A percentile compares a stretch with the other conserved stretches of the same genome.
Conservation (phyloP, 768 basidiomycete species). For the Udeniomyces megalosporus region DNA sequence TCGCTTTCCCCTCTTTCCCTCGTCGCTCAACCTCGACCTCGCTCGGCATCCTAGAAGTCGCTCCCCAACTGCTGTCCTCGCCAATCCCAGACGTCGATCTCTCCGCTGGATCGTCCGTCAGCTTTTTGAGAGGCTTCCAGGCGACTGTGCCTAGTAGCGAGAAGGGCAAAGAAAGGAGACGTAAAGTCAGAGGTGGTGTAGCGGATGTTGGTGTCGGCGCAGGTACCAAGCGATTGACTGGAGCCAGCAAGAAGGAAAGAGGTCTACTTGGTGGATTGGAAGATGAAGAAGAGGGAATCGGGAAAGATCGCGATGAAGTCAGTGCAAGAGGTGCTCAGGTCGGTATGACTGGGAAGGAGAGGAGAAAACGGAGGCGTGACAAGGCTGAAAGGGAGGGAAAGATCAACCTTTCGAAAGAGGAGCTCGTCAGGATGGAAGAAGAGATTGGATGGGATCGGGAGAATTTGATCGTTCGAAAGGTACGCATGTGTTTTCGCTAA, state of each 20-base stretch:
- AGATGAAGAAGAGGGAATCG: constrained; percentile 28
- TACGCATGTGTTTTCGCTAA: too few relatives aligned
- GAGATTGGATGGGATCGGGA: constrained; percentile 86
- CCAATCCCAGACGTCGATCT: constrained; percentile 17
- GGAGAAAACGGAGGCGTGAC: constrained; percentile 22
- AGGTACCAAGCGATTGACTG: constrained; percentile 56
- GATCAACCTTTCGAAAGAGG: constrained; percentile 64
- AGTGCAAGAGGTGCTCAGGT: constrained; percentile 17
- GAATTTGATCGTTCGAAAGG: constrained; percentile 74
- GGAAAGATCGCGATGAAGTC: constrained; percentile 33
- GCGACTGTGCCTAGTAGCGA: constrained; percentile 87
- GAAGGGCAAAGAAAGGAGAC: constrained; percentile 52
- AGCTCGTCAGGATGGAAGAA: constrained; percentile 61
- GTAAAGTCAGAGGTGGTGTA: constrained; percentile 46
- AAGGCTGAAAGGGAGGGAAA: constrained; percentile 44
- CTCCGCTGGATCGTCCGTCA: neutral
- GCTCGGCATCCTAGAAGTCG: constrained; percentile 27
- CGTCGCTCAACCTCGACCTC: constrained; percentile 24
- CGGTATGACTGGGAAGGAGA: constrained; percentile 41
- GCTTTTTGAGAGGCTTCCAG: constrained; percentile 71
- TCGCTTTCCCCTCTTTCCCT: constrained; percentile 17
- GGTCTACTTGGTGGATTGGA: constrained; percentile 55
- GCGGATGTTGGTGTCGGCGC: constrained; percentile 33
- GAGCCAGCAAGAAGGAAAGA: constrained; percentile 64
- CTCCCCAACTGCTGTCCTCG: constrained; percentile 21